A percentile compares a stretch with the other conserved stretches of the same genome.
phyloP scores from a whole-genome alignment of 345 rosid genomes.

The Triadica sebifera region DNA sequence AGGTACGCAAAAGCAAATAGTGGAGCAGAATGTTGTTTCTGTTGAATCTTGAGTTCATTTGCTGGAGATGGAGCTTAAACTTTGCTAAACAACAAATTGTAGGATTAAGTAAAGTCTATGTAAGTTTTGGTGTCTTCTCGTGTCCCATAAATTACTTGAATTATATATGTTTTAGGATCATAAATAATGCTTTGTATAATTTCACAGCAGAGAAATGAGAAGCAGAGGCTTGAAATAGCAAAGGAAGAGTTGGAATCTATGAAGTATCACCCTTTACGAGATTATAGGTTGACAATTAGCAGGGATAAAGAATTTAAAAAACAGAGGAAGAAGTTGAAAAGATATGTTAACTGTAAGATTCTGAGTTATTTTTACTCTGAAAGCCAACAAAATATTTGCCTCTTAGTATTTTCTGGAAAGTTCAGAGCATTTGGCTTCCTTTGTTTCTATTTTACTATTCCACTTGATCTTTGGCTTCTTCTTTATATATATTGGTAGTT shows the following conservation, averaged over 20 bases:
- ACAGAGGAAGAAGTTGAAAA: constrained; percentile 54
- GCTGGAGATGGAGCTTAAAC: constrained; percentile 78
- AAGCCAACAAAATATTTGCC: neutral
- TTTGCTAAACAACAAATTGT: constrained; percentile 71
- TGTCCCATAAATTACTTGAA: neutral
- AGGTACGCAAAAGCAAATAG: constrained; percentile 65
- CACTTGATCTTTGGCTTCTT: neutral
- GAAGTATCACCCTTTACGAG: constrained; percentile 74
- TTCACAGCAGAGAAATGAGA: constrained; percentile 55
- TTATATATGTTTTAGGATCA: constrained; percentile 5
- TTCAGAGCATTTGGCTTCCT: neutral
- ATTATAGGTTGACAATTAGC: constrained; percentile 28
- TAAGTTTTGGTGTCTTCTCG: constrained; percentile 34
- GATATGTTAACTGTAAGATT: constrained; percentile 38
- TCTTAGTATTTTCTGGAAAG: neutral
- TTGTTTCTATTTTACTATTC: neutral
- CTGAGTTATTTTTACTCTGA: constrained; percentile 13
- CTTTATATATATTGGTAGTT: neutral
- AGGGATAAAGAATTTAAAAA: constrained; percentile 26
- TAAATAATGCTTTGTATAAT: neutral
- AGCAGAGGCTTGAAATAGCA: constrained; percentile 45
- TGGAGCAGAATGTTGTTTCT: constrained; percentile 74
- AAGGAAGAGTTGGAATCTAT: constrained; percentile 59
- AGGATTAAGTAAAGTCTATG: constrained; percentile 51
- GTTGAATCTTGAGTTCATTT: constrained; percentile 52